phyloP scores from a whole-genome alignment of 768 basidiomycete species.

The Boletellus emodensis region DNA sequence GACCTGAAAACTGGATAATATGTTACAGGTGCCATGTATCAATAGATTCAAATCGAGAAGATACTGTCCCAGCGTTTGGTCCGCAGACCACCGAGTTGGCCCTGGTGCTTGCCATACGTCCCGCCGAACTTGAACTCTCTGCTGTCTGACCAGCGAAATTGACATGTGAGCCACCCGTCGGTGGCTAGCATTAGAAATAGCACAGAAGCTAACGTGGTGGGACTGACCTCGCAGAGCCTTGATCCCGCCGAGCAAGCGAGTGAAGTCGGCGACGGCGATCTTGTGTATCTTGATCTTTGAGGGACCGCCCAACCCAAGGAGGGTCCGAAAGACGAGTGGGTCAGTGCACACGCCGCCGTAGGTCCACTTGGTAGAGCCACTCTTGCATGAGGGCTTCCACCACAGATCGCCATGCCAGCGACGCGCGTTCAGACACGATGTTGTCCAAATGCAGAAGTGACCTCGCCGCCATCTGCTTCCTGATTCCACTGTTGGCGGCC shows the following conservation, averaged over 20 bases:
- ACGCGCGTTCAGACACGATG: background rate
- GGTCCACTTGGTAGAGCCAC: slow-evolving; percentile 42
- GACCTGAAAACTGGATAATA: slow-evolving; percentile 5
- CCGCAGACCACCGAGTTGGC: background rate
- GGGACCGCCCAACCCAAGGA: slow-evolving; percentile 41
- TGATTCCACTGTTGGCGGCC: slow-evolving; percentile 46
- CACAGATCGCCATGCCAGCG: slow-evolving; percentile 12
- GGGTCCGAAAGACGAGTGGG: slow-evolving; percentile 43
- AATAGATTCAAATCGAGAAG: background rate
- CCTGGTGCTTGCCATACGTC: slow-evolving; percentile 34
- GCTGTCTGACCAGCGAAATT: slow-evolving; percentile 44
- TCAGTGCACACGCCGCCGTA: slow-evolving; percentile 52
- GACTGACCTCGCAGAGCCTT: slow-evolving; percentile 36
- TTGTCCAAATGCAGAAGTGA: background rate
- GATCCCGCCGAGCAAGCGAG: slow-evolving; percentile 33
- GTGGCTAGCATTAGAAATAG: background rate
- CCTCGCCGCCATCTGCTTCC: slow-evolving; percentile 44
- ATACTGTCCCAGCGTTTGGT: background rate
- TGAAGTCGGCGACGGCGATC: slow-evolving; percentile 34
- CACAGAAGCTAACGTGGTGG: background rate
- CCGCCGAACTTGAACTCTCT: slow-evolving; percentile 60
- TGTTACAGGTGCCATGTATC: background rate
- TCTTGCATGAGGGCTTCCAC: slow-evolving; percentile 53
- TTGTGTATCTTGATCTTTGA: slow-evolving; percentile 52
- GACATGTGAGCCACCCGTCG: slow-evolving; percentile 37